Evolutionary conservation across 345 rosid species (phyloP).

Genomic region (Citrus mangshanensis): DNA sequence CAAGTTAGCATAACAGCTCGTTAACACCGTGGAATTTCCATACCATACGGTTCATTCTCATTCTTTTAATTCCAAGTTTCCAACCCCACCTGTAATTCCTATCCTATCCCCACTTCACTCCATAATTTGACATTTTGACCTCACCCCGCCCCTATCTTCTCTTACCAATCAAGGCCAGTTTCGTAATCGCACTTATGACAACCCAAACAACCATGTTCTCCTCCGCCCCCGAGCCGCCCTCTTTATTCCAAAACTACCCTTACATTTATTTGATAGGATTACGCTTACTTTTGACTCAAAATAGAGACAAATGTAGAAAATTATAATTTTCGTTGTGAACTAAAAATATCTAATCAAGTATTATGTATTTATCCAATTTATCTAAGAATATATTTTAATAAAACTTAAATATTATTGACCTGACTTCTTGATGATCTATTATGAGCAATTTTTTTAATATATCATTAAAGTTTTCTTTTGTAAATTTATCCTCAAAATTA

Average conservation of each 20-base stretch:
- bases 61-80: background rate
- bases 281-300: background rate
- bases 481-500: no score
- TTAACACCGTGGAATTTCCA: constrained; percentile 30
- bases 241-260: constrained; percentile 27
- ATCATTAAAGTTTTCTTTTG: no score
- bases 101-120: background rate
- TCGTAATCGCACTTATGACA: constrained; percentile 6
- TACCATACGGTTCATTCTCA: background rate
- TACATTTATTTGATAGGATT: background rate
- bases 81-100: background rate
- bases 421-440: background rate
- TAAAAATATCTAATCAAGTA: background rate
- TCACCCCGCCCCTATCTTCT: background rate
- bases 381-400: no score
- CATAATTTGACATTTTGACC: constrained; percentile 5
- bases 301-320: background rate
- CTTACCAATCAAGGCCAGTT: constrained; percentile 23
- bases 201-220: constrained; percentile 25
- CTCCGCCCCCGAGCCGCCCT: background rate
- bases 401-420: background rate
- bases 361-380: no score
- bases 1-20: constrained; percentile 17
- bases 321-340: background rate
- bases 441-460: background rate